Percentiles rank a stretch among this genome's conserved stretches.
Evolutionary conservation across 441 rosid species (phyloP).

Genomic region (Erodium texanum): DNA sequence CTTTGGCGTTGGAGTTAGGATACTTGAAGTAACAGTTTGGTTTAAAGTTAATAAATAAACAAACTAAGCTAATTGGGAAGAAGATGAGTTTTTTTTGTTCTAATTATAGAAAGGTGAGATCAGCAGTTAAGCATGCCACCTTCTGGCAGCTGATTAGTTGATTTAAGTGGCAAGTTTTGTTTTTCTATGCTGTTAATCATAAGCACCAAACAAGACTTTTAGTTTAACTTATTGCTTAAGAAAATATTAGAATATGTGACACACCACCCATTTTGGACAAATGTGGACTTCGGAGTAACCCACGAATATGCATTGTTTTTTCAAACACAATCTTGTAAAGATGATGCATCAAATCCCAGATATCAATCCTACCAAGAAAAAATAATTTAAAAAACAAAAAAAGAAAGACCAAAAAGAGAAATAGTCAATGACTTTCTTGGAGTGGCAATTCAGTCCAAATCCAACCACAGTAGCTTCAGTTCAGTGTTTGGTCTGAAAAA

Average conservation of each 20-base stretch:
- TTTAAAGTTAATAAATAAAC: too few species aligned
- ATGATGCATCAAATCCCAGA: neutral
- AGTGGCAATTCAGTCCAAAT: neutral
- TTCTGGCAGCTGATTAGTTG: neutral
- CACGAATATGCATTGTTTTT: neutral
- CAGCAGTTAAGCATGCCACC: neutral
- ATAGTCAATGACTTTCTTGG: neutral
- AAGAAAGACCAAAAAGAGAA: neutral
- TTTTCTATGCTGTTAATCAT: too few species aligned
- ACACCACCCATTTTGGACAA: neutral
- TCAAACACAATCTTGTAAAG: neutral
- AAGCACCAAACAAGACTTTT: too few species aligned
- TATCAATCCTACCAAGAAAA: neutral
- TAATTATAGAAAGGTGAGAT: constrained; percentile 2
- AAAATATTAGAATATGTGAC: neutral
- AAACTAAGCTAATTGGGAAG: neutral
- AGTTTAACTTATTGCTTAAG: neutral
- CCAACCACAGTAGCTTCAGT: neutral
- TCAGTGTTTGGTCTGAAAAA: neutral
- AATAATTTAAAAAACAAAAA: neutral
- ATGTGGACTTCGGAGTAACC: neutral
- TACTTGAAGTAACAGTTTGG: too few species aligned
- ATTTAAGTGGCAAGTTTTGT: neutral
- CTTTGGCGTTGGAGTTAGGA: too few species aligned
- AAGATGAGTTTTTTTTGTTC: neutral